These are phyloP conservation scores for Mycena haematopus DNA, from an alignment of 768 basidiomycete genomes.

Conservation along the genomic window DNA sequence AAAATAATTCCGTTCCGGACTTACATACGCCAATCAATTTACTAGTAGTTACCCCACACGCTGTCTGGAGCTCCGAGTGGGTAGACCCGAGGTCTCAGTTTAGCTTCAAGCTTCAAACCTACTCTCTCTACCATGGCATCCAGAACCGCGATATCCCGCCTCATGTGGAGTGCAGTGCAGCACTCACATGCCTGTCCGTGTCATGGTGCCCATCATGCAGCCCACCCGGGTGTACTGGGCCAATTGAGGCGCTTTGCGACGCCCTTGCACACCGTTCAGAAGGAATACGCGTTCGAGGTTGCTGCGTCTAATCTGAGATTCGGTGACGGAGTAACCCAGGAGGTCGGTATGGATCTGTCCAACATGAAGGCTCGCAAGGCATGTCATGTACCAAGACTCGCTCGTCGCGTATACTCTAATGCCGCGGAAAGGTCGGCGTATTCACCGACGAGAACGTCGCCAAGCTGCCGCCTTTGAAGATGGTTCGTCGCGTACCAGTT, in stretches of 20 bases:
- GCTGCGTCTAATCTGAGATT: conserved; percentile 89
- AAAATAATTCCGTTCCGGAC: neutral
- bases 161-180: conserved; percentile 74
- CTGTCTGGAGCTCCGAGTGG: too few species aligned
- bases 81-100: too few species aligned
- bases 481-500: conserved; percentile 51
- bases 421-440: conserved; percentile 76
- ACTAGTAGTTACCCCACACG: neutral
- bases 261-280: conserved; percentile 73
- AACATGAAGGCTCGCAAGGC: conserved; percentile 93
- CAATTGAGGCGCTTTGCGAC: conserved; percentile 80
- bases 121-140: conserved; percentile 38
- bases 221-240: conserved; percentile 54
- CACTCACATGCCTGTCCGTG: conserved; percentile 76
- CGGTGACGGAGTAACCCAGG: conserved; percentile 87
- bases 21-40: neutral
- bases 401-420: conserved; percentile 15
- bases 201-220: conserved; percentile 64
- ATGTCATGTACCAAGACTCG: conserved; percentile 18
- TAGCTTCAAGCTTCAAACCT: too few species aligned
- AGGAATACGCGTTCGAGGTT: conserved; percentile 94
- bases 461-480: conserved; percentile 82
- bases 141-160: conserved; percentile 68
- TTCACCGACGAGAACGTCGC: conserved; percentile 91
- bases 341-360: conserved; percentile 93